Conservation (phyloP, 768 basidiomycete genomes). For the Trametes cubensis region DNA sequence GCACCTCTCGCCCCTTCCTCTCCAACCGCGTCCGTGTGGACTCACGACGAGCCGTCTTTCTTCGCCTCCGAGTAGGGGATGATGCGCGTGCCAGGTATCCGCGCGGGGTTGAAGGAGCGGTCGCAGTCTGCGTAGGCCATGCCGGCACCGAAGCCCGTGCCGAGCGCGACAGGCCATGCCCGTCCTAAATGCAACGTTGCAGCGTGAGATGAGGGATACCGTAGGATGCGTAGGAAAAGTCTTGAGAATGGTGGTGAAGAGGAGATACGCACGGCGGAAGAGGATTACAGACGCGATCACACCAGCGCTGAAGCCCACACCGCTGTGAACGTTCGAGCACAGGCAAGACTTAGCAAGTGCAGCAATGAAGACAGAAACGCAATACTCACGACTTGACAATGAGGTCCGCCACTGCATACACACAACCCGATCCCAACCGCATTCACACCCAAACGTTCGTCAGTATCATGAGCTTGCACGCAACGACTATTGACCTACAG, state of each 20-base stretch:
- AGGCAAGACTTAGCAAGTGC: too few species aligned
- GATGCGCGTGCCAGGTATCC: conserved; percentile 82
- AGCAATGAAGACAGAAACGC: background rate
- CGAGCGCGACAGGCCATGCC: conserved; percentile 87
- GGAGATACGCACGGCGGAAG: conserved; percentile 76
- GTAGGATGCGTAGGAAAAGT: background rate
- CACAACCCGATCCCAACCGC: background rate
- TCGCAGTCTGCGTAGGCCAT: conserved; percentile 92
- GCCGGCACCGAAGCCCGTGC: conserved; percentile 86
- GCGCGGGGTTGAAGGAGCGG: conserved; percentile 88
- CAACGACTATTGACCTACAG: conserved; percentile 50
- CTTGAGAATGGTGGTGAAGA: background rate
- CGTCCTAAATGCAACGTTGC: conserved; percentile 57
- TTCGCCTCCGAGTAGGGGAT: conserved; percentile 42
- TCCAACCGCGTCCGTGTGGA: background rate
- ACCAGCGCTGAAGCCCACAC: conserved; percentile 86
- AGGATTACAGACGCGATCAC: conserved; percentile 88
- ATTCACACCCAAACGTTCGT: background rate
- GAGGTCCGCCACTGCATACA: conserved; percentile 65
- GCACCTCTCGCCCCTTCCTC: background rate
- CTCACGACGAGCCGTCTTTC: conserved; percentile 19
- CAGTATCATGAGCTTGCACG: background rate
- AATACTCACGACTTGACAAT: conserved; percentile 80
- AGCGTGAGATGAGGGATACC: background rate
- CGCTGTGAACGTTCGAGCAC: conserved; percentile 45